Evolutionary conservation across 2,329 filamentous ascomycete species (phyloP).

Genomic region (Blastomyces emzantsi): DNA sequence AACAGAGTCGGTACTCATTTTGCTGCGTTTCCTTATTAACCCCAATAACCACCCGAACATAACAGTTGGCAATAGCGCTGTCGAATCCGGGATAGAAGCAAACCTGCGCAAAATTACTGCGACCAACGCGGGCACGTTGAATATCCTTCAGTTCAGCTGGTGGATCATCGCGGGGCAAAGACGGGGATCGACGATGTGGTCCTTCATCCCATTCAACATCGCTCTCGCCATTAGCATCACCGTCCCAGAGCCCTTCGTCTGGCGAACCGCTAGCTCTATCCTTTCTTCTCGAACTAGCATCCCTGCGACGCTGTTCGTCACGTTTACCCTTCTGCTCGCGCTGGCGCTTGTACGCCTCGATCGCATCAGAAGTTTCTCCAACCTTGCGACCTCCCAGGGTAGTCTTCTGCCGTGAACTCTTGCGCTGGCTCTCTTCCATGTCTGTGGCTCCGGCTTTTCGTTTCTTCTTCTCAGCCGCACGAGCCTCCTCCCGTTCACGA

Average conservation of each 20-base stretch:
- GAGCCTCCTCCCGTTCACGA: constrained; percentile 53
- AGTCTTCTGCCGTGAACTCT: constrained; percentile 63
- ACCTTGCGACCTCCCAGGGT: constrained; percentile 57
- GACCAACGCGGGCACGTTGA: constrained; percentile 72
- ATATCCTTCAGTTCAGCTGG: constrained; percentile 70
- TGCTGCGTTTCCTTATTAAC: constrained; percentile 62
- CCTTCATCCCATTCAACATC: constrained; percentile 67
- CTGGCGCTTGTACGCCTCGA: constrained; percentile 60
- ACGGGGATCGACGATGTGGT: constrained; percentile 43
- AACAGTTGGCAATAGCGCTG: constrained; percentile 70
- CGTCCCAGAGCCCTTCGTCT: constrained; percentile 52
- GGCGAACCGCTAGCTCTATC: constrained; percentile 55
- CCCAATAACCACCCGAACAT: constrained; percentile 74
- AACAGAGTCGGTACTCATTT: constrained; percentile 76
- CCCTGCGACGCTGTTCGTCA: constrained; percentile 40
- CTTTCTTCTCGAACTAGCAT: constrained; percentile 38
- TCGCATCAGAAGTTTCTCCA: constrained; percentile 59
- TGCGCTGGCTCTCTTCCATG: constrained; percentile 65
- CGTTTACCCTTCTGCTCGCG: constrained; percentile 50
- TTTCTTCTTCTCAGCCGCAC: constrained; percentile 46
- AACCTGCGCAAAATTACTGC: constrained; percentile 77
- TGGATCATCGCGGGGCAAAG: constrained; percentile 53
- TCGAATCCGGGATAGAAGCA: constrained; percentile 93
- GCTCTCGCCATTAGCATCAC: constrained; percentile 60
- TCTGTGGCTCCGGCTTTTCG: constrained; percentile 73